These are phyloP conservation scores for Solanum sejunctum DNA, from an alignment of 257 asterid genomes.

Conservation along the genomic window DNA sequence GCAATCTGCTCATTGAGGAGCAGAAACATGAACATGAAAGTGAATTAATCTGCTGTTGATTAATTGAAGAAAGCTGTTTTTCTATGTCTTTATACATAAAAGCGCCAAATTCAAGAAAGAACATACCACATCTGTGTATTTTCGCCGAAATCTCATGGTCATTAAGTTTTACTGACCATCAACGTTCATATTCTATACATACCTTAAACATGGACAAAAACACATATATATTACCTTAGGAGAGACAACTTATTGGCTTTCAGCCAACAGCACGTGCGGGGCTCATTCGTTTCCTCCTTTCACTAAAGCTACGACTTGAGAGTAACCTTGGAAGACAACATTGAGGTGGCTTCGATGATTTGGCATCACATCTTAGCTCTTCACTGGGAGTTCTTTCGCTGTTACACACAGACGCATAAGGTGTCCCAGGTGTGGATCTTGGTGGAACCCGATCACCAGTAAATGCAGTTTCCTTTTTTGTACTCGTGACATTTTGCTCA, in stretches of 20 bases:
- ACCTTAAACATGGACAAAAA: background rate
- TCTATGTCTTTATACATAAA: background rate
- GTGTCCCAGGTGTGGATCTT: slow-evolving; percentile 17
- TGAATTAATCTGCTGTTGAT: background rate
- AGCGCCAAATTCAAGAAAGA: background rate
- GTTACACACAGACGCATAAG: slow-evolving; percentile 13
- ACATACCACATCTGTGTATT: background rate
- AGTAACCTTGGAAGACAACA: slow-evolving; percentile 61
- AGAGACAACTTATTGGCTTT: background rate
- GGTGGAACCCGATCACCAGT: background rate
- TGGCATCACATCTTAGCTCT: slow-evolving; percentile 1
- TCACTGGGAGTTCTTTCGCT: slow-evolving; percentile 21
- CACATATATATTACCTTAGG: background rate
- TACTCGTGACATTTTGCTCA: slow-evolving; percentile 5
- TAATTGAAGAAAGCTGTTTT: background rate
- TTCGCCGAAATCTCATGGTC: background rate
- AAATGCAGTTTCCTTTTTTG: background rate
- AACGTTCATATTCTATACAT: background rate
- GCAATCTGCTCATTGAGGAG: background rate
- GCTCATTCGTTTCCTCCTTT: slow-evolving; percentile 31
- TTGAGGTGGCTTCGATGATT: slow-evolving; percentile 20
- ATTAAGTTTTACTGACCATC: background rate
- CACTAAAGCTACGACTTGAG: slow-evolving; percentile 44
- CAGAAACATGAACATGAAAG: background rate
- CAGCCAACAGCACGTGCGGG: slow-evolving; percentile 17